Percentiles rank a stretch among this genome's conserved stretches.
Evolutionary conservation across 2,329 filamentous ascomycete genomes (phyloP).

Genomic region (Ascochyta fabae): DNA sequence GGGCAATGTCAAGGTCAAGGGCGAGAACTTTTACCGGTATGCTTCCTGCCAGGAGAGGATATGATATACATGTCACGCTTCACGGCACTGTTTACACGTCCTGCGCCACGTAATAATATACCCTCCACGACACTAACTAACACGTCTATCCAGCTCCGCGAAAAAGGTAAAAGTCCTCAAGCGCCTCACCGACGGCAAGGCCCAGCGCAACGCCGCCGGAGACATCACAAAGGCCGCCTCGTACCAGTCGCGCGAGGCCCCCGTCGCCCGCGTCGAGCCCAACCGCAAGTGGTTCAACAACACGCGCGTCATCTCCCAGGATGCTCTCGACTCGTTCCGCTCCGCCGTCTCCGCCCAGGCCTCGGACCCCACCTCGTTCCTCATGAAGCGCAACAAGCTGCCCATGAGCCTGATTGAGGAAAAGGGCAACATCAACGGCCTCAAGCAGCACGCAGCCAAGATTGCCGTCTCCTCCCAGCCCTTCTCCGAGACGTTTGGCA

Average conservation of each 20-base stretch:
- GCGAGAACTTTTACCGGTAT: conserved; percentile 91
- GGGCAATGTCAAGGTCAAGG: conserved; percentile 89
- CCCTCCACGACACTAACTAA: too few relatives aligned
- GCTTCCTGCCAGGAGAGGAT: neutral
- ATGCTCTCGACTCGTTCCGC: conserved; percentile 84
- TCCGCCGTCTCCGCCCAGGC: conserved; percentile 91
- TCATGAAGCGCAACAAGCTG: conserved; percentile 96
- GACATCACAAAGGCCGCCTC: conserved; percentile 83
- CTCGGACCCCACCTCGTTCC: conserved; percentile 87
- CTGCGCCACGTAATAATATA: neutral
- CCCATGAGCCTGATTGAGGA: conserved; percentile 94
- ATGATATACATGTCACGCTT: neutral
- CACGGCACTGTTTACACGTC: too few relatives aligned
- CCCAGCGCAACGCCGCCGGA: conserved; percentile 80
- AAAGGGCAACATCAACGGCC: conserved; percentile 72
- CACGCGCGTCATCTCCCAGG: conserved; percentile 87
- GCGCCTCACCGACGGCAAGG: conserved; percentile 87
- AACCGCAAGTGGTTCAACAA: conserved; percentile 99
- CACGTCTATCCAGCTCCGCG: conserved; percentile 55
- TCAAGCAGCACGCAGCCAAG: conserved; percentile 93
- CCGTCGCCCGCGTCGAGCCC: conserved; percentile 87
- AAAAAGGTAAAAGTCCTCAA: conserved; percentile 90
- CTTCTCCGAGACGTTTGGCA: conserved; percentile 88
- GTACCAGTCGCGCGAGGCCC: conserved; percentile 82
- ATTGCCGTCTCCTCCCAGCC: conserved; percentile 88